phyloP scores from a whole-genome alignment of 2,329 filamentous ascomycete species.

The Alternaria angustiovoidea region DNA sequence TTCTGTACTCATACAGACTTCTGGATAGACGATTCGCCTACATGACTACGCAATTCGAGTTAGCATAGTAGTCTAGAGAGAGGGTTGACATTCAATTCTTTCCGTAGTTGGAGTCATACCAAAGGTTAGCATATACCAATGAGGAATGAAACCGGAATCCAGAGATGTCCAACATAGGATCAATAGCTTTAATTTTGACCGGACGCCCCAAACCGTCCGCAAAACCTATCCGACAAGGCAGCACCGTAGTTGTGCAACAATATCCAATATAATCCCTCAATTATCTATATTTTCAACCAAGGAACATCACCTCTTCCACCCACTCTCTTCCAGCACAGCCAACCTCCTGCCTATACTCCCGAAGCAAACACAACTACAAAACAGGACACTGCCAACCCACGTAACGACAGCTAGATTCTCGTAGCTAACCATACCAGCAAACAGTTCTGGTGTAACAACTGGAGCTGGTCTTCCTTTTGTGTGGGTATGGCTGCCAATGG shows the following conservation, averaged over 20 bases:
- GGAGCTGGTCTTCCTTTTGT: conserved; percentile 4
- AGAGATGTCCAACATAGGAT: not conserved
- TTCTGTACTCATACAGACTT: not conserved
- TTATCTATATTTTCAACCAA: not conserved
- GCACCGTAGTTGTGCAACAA: not conserved
- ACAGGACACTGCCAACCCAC: conserved; percentile 93
- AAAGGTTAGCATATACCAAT: not conserved
- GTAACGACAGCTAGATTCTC: conserved; percentile 76
- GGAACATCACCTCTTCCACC: conserved; percentile 15
- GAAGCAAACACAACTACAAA: conserved; percentile 95
- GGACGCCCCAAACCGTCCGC: not conserved
- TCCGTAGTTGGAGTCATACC: not conserved
- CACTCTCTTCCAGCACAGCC: conserved; percentile 52
- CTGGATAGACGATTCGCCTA: not conserved
- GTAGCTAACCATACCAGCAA: conserved; percentile 66
- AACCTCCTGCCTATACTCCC: conserved; percentile 90
- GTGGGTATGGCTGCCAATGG: conserved; percentile 11
- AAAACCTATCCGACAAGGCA: not conserved
- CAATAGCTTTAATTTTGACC: not conserved
- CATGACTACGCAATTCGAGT: not conserved
- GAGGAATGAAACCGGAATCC: not conserved
- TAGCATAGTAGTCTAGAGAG: not conserved
- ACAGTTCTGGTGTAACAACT: conserved; percentile 31
- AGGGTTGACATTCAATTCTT: not conserved
- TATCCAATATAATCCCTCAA: not conserved